Conservation (phyloP, 768 basidiomycete genomes). For the Phylloporus scabripes region DNA sequence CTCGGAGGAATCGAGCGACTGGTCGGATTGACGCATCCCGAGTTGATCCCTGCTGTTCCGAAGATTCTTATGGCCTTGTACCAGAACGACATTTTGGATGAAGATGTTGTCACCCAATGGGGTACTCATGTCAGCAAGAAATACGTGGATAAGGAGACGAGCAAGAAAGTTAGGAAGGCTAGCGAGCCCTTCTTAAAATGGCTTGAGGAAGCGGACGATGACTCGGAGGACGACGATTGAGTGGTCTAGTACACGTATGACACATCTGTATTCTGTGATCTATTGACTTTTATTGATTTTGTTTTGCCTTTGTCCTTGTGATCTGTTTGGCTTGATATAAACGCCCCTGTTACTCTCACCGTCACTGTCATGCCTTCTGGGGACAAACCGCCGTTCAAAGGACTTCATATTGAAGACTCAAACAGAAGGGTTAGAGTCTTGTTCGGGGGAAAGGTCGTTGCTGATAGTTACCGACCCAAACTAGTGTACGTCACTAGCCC, state of each 20-base stretch:
- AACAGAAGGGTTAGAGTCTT: constrained; percentile 50
- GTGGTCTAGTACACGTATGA: background rate
- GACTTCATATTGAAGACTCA: constrained; percentile 44
- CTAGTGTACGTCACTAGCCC: constrained; percentile 44
- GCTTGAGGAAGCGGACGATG: constrained; percentile 86
- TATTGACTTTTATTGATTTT: constrained; percentile 3
- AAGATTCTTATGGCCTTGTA: constrained; percentile 94
- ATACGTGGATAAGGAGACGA: constrained; percentile 90
- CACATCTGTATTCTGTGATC: constrained; percentile 9
- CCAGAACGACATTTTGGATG: constrained; percentile 87
- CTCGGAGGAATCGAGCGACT: constrained; percentile 90
- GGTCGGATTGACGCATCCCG: constrained; percentile 69
- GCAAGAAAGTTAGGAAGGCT: constrained; percentile 94
- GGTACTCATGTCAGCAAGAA: constrained; percentile 96
- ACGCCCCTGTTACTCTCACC: background rate
- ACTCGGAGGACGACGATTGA: constrained; percentile 34
- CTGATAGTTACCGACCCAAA: constrained; percentile 53
- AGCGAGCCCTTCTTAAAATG: constrained; percentile 96
- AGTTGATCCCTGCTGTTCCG: constrained; percentile 66
- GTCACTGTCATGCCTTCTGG: constrained; percentile 14
- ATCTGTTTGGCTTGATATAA: background rate
- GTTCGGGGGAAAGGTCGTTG: constrained; percentile 44
- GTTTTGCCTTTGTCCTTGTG: background rate
- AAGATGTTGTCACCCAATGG: constrained; percentile 87
- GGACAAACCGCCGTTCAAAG: constrained; percentile 31